These are phyloP conservation scores for Phascolomyces articulosus DNA, from an alignment of 371 early-diverging fungal species.

Conservation along the genomic window DNA sequence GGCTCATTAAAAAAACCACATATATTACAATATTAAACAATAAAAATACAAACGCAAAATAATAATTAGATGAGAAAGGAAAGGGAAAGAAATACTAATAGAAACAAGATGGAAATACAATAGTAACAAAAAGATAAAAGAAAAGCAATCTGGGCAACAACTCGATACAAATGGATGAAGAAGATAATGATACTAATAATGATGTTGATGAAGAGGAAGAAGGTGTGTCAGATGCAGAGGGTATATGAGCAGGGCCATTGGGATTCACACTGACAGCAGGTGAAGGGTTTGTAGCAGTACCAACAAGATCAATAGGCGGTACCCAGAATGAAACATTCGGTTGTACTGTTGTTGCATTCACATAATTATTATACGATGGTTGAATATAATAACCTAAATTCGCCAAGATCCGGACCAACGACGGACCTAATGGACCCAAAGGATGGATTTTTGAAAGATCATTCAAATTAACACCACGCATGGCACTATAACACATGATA, in stretches of 20 bases:
- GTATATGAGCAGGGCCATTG: constrained; percentile 31
- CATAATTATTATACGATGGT: constrained; percentile 4
- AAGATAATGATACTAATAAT: neutral
- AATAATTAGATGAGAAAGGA: neutral
- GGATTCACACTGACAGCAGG: constrained; percentile 24
- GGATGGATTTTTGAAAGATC: constrained; percentile 9
- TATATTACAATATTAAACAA: neutral
- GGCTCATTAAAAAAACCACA: too few relatives aligned
- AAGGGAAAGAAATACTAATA: neutral
- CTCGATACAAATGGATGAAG: constrained; percentile 2
- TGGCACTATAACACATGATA: constrained; percentile 43
- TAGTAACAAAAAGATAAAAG: neutral
- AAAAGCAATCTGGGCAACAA: neutral
- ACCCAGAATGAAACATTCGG: constrained; percentile 33
- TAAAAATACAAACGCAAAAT: neutral
- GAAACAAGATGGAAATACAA: constrained; percentile 13
- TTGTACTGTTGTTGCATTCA: constrained; percentile 12
- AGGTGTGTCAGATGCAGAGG: constrained; percentile 13
- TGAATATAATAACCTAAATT: constrained; percentile 43
- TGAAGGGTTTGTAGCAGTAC: constrained; percentile 30
- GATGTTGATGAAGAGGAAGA: constrained; percentile 6
- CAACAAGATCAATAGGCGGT: constrained; percentile 26
- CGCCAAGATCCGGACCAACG: constrained; percentile 32
- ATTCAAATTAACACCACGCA: constrained; percentile 20
- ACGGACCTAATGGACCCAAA: constrained; percentile 52